Evolutionary conservation across 148 eudicot species (phyloP).

Genomic region (Camellia granthamiana): DNA sequence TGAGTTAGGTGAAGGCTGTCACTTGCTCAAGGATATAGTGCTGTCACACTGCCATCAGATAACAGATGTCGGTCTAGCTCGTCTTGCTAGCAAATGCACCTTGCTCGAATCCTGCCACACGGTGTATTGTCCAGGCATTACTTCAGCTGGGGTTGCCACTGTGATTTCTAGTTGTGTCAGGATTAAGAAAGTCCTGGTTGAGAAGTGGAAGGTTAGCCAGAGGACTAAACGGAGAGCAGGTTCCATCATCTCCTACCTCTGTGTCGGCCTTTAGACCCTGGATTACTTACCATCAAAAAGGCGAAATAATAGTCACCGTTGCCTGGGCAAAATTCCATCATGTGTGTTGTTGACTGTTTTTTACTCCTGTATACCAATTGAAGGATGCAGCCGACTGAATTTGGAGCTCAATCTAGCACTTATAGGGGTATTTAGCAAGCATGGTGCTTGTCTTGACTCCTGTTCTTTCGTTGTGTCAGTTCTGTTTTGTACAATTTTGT

Average conservation of each 20-base stretch:
- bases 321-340: no score
- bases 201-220: slow-evolving; percentile 68
- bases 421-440: neutral
- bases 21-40: slow-evolving; percentile 57
- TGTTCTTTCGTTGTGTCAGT: neutral
- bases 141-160: slow-evolving; percentile 68
- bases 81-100: slow-evolving; percentile 51
- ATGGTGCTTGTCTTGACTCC: neutral
- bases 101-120: slow-evolving; percentile 68
- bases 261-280: slow-evolving; percentile 48
- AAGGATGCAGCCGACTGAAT: no score
- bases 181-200: slow-evolving; percentile 64
- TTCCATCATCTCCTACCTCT: slow-evolving; percentile 64
- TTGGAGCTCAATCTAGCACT: neutral
- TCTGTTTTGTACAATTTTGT: neutral
- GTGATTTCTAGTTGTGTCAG: slow-evolving; percentile 53
- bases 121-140: slow-evolving; percentile 69
- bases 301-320: no score
- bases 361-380: no score
- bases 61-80: slow-evolving; percentile 57
- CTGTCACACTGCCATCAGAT: slow-evolving; percentile 69
- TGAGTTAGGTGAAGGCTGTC: slow-evolving; percentile 70
- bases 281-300: no score
- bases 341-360: no score
- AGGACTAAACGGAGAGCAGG: slow-evolving; percentile 76